These are phyloP conservation scores for Panicum virgatum DNA, from an alignment of 202 grass and related monocot species.

Conservation along the genomic window DNA sequence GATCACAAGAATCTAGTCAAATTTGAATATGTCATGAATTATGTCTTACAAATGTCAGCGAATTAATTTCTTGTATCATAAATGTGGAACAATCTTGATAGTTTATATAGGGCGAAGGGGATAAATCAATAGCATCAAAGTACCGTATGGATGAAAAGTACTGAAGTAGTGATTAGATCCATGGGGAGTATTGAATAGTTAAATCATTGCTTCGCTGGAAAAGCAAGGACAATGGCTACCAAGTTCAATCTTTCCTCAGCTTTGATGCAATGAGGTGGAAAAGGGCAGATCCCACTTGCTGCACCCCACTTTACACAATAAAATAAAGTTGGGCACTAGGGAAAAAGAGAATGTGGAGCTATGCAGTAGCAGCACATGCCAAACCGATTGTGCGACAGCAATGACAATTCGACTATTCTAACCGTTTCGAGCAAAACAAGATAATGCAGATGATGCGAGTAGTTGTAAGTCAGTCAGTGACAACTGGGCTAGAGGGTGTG, in stretches of 20 bases:
- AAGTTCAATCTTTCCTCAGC: slow-evolving; percentile 36
- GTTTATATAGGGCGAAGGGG: background rate
- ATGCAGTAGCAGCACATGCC: slow-evolving; percentile 25
- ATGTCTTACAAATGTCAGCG: background rate
- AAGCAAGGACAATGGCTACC: slow-evolving; percentile 41
- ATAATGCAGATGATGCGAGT: background rate
- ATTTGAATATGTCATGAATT: background rate
- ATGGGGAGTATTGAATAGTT: background rate
- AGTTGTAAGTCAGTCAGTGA: slow-evolving; percentile 6
- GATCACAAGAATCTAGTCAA: background rate
- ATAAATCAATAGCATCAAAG: slow-evolving; percentile 6
- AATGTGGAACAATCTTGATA: background rate
- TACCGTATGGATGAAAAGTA: slow-evolving; percentile 34
- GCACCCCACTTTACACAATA: slow-evolving; percentile 32
- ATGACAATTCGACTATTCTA: slow-evolving; percentile 9
- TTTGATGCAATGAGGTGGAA: slow-evolving; percentile 44
- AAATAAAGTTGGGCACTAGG: slow-evolving; percentile 37
- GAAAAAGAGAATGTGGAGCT: slow-evolving; percentile 42
- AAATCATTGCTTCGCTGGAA: slow-evolving; percentile 46
- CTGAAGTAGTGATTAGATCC: slow-evolving; percentile 17
- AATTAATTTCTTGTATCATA: background rate
- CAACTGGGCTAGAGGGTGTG: background rate
- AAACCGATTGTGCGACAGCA: slow-evolving; percentile 12
- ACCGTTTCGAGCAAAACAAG: slow-evolving; percentile 13
- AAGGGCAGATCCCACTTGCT: slow-evolving; percentile 31